Evolutionary conservation across 2,329 filamentous ascomycete genomes (phyloP), one percentile per base, ranked within the genome.

Genomic region (Verruconis gallopava): DNA sequence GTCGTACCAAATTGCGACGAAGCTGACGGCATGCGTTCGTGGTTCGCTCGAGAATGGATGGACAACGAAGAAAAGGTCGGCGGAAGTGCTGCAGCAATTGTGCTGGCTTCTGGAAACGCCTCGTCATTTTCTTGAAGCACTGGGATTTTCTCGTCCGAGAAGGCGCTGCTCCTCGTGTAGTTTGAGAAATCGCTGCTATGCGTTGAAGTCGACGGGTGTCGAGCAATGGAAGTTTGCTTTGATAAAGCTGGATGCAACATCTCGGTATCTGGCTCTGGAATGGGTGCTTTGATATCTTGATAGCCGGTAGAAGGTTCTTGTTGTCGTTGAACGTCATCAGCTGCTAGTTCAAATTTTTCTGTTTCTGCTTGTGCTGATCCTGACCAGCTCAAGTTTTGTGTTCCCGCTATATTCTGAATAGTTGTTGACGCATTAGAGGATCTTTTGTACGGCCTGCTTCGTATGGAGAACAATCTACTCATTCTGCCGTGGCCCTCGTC

Each of bases 101-200:
- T 20, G 12, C n/a, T n/a, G 14, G 40, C 25, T 14, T 2, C 9
- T 9, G 40, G 30, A 17, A 30, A 21, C 15, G 19, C 15, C 15
- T 28, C 18, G 13, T 18, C 15, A 19, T 42, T 33, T 11, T 17
- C 40, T 6, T 18, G 17, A 20, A 18, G 11, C 13, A 39, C 35
- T 6, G 41, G 21, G n/a, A 42, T 38, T 25, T 39, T 38, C 15
- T 25, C 32, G 21, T 39, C 41, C 21, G 41, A 43, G 4, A 38
- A 5, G 19, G 34, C 35, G 41, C 41, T 43, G 21, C 17, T 30
- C 25, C 25, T 30, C n/a, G 25, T 30, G 9, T 30, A n/a, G n/a
- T n/a, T 15, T n/a, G 37, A 38, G 5, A 25, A 38, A 5, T 38
- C 17, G 37, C 37, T 28, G 5, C 13, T 18, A 15, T 21, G 41